phyloP scores from a whole-genome alignment of 73 alveolate genomes.

The Durusdinium trenchii region DNA sequence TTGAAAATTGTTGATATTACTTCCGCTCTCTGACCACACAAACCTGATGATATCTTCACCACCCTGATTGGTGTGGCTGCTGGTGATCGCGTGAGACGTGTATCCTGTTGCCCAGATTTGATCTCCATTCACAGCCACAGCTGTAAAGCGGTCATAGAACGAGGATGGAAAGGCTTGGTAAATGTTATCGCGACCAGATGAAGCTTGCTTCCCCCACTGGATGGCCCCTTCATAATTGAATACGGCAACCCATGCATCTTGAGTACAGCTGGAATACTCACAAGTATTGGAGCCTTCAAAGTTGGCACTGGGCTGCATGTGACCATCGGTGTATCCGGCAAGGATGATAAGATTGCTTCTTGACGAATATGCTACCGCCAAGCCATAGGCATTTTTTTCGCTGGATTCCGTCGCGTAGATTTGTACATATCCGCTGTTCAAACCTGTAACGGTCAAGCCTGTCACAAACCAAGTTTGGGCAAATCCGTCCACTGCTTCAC shows the following conservation, averaged over 20 bases:
- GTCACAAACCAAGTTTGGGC: not conserved
- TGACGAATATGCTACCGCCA: no score
- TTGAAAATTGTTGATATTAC: not conserved
- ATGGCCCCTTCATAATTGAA: not conserved
- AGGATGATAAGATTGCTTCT: not conserved
- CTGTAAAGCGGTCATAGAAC: not conserved
- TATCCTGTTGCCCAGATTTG: not conserved
- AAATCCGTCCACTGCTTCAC: not conserved
- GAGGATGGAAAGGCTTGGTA: not conserved
- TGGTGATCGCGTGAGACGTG: not conserved
- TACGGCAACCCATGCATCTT: not conserved
- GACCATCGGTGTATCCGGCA: not conserved
- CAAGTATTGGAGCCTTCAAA: not conserved
- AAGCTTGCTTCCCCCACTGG: not conserved
- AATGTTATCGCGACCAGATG: not conserved
- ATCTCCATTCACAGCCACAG: not conserved
- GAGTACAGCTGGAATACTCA: not conserved
- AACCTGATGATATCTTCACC: not conserved
- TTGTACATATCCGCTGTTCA: not conserved
- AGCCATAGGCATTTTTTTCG: not conserved
- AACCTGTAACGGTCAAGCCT: not conserved
- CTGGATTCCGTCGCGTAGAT: no score
- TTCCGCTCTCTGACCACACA: not conserved
- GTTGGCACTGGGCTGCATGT: not conserved
- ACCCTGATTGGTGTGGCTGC: not conserved